These are phyloP conservation scores for Pyronema domesticum DNA, from an alignment of 495 filamentous ascomycete genomes.

Conservation along the genomic window DNA sequence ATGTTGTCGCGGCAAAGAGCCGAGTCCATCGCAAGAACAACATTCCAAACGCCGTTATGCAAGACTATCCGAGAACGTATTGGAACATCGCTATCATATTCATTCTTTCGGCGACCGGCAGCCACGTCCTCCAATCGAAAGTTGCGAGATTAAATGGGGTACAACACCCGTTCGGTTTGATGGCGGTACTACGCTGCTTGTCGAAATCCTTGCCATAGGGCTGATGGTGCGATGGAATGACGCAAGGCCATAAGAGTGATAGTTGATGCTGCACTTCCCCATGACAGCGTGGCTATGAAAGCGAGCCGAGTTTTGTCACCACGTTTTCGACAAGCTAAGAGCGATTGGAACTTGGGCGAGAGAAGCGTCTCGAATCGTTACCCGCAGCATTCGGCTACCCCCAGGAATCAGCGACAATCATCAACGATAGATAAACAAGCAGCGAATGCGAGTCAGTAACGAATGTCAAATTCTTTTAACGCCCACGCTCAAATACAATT, in stretches of 20 bases:
- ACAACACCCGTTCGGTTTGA: not conserved
- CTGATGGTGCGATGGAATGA: not conserved
- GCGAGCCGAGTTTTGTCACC: not conserved
- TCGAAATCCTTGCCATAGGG: not conserved
- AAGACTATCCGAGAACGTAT: not conserved
- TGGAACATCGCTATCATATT: not conserved
- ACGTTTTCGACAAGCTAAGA: not conserved
- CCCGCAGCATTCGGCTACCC: not conserved
- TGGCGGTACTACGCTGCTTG: not conserved
- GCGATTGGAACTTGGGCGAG: not conserved
- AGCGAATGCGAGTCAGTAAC: not conserved
- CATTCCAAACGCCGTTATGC: not conserved
- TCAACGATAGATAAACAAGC: not conserved
- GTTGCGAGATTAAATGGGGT: not conserved
- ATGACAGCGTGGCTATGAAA: not conserved
- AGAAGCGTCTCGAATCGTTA: not conserved
- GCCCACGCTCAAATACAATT: not conserved
- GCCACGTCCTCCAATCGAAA: not conserved
- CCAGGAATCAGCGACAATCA: not conserved
- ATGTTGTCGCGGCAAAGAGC: not conserved
- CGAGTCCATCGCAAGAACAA: not conserved
- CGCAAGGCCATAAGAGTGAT: not conserved
- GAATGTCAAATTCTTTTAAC: slow-evolving; percentile 1
- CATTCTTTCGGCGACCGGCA: not conserved
- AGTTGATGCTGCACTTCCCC: not conserved